These are phyloP conservation scores for Prorocentrum cordatum DNA, from an alignment of 169 alveolate species.

Conservation along the genomic window DNA sequence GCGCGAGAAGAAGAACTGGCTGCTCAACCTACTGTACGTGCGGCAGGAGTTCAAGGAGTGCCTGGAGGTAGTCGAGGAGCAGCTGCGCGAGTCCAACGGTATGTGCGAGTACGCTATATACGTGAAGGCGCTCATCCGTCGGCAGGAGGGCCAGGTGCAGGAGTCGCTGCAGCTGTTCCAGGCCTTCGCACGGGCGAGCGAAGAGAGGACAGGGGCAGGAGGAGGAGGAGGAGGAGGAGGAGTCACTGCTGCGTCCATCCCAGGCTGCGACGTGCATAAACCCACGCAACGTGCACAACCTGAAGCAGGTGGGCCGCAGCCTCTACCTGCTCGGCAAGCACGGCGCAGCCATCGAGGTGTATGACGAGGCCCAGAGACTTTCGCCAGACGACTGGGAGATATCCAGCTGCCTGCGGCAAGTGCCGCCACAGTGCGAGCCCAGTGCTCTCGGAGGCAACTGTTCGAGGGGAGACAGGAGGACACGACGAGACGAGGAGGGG, in stretches of 20 bases:
- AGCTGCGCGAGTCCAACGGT: not conserved
- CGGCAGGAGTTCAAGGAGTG: not conserved
- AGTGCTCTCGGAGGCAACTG: too few relatives aligned
- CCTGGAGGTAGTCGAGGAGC: not conserved
- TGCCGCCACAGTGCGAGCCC: too few relatives aligned
- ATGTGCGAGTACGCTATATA: not conserved
- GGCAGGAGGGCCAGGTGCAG: not conserved
- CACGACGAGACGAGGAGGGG: not conserved
- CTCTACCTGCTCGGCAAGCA: not conserved
- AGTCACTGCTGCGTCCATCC: too few relatives aligned
- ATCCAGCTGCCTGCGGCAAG: too few relatives aligned
- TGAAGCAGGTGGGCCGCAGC: not conserved
- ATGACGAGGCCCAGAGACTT: slow-evolving; percentile 61
- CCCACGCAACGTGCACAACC: not conserved
- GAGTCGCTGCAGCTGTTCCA: not conserved
- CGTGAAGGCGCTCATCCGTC: not conserved
- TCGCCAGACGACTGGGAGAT: slow-evolving; percentile 71
- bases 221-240: too few relatives aligned
- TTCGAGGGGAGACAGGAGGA: too few relatives aligned
- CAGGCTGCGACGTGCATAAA: not conserved
- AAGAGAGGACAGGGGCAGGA: too few relatives aligned
- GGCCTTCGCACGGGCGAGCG: too few relatives aligned
- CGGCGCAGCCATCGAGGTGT: slow-evolving; percentile 15
- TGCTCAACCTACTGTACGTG: not conserved
- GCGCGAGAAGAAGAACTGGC: not conserved